Evolutionary conservation across 2,329 filamentous ascomycete species (phyloP).

Genomic region (Incumbomyces delicatus): DNA sequence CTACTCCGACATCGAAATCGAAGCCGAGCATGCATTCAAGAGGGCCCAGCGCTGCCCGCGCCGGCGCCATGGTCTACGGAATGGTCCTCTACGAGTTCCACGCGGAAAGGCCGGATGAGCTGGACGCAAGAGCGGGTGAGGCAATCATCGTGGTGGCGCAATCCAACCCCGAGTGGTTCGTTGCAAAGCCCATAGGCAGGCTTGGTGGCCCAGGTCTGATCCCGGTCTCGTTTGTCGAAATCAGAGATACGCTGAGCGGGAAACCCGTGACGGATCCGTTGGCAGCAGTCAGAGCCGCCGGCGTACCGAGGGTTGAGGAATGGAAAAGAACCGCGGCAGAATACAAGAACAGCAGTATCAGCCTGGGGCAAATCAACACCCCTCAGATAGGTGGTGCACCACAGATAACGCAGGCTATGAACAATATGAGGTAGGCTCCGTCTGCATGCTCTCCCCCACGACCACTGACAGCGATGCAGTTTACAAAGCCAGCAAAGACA

Average conservation of each 20-base stretch:
- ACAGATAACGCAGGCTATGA: conserved; percentile 60
- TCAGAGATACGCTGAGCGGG: conserved; percentile 84
- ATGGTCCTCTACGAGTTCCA: conserved; percentile 96
- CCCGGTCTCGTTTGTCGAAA: conserved; percentile 92
- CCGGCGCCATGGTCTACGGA: conserved; percentile 86
- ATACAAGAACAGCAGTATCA: conserved; percentile 98
- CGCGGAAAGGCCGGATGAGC: conserved; percentile 87
- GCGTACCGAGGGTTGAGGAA: conserved; percentile 89
- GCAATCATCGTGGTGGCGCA: conserved; percentile 98
- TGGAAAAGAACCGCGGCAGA: conserved; percentile 99
- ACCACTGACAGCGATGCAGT: conserved; percentile 41
- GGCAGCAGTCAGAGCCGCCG: conserved; percentile 76
- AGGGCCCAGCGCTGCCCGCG: conserved; percentile 39
- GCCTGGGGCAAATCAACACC: conserved; percentile 75
- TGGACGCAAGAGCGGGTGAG: conserved; percentile 90
- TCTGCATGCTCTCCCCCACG: no score
- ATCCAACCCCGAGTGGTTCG: conserved; percentile 98
- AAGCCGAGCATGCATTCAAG: conserved; percentile 25
- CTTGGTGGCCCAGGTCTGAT: conserved; percentile 93
- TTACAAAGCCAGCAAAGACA: conserved; percentile 41
- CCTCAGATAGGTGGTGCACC: conserved; percentile 24
- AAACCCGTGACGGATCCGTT: conserved; percentile 70
- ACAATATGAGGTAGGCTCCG: conserved; percentile 59
- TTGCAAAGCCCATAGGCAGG: conserved; percentile 95
- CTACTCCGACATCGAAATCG: conserved; percentile 15